Evolutionary conservation across 495 filamentous ascomycete genomes (phyloP).

Genomic region (Lichina pygmaea): DNA sequence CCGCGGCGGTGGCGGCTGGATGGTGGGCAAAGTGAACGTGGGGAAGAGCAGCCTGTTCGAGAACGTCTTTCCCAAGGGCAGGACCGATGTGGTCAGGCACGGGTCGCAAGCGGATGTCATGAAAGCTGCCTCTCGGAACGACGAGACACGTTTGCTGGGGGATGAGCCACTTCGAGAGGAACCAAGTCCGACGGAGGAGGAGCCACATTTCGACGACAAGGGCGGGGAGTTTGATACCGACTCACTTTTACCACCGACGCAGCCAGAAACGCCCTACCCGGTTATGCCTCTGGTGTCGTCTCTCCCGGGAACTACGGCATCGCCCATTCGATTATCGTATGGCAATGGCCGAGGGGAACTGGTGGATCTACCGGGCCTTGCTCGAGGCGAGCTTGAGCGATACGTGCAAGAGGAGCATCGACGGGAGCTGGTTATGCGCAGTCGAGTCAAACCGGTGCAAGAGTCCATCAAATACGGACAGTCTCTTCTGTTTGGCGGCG

Average conservation of each 20-base stretch:
- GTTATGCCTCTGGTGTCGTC: slow-evolving; percentile 60
- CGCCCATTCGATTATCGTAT: slow-evolving; percentile 73
- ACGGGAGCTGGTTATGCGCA: slow-evolving; percentile 45
- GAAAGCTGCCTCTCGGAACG: not conserved
- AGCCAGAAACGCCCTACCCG: slow-evolving; percentile 43
- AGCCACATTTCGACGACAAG: not conserved
- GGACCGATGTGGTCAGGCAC: slow-evolving; percentile 6
- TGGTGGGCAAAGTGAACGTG: slow-evolving; percentile 94
- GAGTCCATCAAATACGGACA: slow-evolving; percentile 45
- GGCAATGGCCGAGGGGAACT: slow-evolving; percentile 65
- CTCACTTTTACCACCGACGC: slow-evolving; percentile 46
- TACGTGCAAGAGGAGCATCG: slow-evolving; percentile 38
- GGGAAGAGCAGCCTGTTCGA: slow-evolving; percentile 85
- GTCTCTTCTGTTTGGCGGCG: slow-evolving; percentile 60
- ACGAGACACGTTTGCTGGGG: not conserved
- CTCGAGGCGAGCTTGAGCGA: slow-evolving; percentile 38
- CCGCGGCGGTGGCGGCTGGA: slow-evolving; percentile 72
- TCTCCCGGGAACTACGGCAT: slow-evolving; percentile 79
- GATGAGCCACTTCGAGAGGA: not conserved
- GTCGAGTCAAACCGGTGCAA: slow-evolving; percentile 37
- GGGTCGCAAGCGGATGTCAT: not conserved
- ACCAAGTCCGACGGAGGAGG: not conserved
- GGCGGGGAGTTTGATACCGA: slow-evolving; percentile 3
- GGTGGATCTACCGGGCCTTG: slow-evolving; percentile 78
- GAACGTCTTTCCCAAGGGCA: slow-evolving; percentile 59